phyloP scores from a whole-genome alignment of 495 filamentous ascomycete genomes.

The Aspergillus bridgeri region DNA sequence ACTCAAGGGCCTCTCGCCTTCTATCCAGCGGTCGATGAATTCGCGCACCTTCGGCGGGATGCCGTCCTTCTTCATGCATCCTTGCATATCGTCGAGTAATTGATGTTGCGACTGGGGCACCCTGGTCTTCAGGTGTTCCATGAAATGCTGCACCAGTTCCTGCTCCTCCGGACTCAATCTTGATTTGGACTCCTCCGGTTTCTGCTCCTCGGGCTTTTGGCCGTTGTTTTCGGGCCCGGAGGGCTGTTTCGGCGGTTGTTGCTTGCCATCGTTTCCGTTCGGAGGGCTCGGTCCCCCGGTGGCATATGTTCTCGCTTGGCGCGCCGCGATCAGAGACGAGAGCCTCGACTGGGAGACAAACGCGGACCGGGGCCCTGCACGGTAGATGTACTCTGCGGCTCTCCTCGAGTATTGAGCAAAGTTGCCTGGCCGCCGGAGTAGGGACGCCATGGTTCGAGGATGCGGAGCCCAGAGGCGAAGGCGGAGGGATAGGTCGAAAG shows the following conservation, averaged over 20 bases:
- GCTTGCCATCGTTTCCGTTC: conserved; percentile 34
- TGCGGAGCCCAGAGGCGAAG: conserved; percentile 35
- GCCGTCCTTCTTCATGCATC: conserved; percentile 30
- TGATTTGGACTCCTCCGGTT: conserved; percentile 33
- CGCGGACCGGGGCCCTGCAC: conserved; percentile 37
- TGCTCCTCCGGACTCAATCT: conserved; percentile 36
- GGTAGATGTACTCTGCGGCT: conserved; percentile 44
- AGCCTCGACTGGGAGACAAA: conserved; percentile 35
- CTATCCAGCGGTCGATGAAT: conserved; percentile 31
- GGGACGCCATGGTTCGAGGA: conserved; percentile 57
- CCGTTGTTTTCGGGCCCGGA: conserved; percentile 25
- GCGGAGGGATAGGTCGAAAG: conserved; percentile 19
- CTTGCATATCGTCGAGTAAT: conserved; percentile 29
- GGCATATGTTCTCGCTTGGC: conserved; percentile 53
- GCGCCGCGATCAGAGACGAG: conserved; percentile 44
- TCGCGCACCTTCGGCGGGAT: conserved; percentile 29
- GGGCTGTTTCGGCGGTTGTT: conserved; percentile 20
- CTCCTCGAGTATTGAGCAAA: conserved; percentile 59
- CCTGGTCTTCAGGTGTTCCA: conserved; percentile 28
- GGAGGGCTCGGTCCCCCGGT: conserved; percentile 49
- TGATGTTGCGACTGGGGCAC: conserved; percentile 27
- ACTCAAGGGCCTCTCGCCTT: conserved; percentile 28
- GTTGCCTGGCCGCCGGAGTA: conserved; percentile 63
- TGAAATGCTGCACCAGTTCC: conserved; percentile 31
- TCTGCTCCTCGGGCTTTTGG: conserved; percentile 22